Evolutionary conservation across 805 yeast genomes (phyloP).

Genomic region (Candida montana): DNA sequence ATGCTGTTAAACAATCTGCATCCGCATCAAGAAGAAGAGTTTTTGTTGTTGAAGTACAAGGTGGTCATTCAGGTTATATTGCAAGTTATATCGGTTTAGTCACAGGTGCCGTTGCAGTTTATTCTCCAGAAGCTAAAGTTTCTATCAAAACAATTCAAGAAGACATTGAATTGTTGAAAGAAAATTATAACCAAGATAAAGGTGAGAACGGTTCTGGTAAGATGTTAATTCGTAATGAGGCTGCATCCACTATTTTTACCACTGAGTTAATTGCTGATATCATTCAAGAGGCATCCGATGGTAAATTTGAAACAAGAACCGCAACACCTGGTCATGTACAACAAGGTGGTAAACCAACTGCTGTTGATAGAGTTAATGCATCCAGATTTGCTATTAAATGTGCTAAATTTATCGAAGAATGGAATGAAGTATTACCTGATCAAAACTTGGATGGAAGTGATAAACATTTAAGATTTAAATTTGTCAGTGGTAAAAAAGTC

Average conservation of each 20-base stretch:
- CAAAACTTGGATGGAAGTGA: conserved; percentile 30
- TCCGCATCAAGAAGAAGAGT: conserved; percentile 73
- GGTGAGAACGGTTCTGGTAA: conserved; percentile 85
- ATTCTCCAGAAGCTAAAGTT: conserved; percentile 84
- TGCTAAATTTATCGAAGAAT: conserved; percentile 78
- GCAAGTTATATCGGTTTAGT: conserved; percentile 82
- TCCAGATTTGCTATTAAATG: conserved; percentile 88
- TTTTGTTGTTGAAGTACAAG: conserved; percentile 79
- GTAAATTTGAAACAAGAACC: conserved; percentile 82
- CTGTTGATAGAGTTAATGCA: conserved; percentile 88
- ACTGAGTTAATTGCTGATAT: conserved; percentile 81
- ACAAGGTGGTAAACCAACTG: conserved; percentile 94
- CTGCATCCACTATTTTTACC: conserved; percentile 76
- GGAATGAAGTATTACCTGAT: conserved; percentile 34
- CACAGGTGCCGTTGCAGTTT: conserved; percentile 87
- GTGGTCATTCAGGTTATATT: conserved; percentile 83
- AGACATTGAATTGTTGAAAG: conserved; percentile 67
- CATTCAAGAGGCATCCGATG: conserved; percentile 70
- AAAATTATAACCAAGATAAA: conserved; percentile 62
- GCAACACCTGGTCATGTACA: conserved; percentile 98
- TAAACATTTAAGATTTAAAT: conserved; percentile 47
- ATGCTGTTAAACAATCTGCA: conserved; percentile 74
- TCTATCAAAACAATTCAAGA: conserved; percentile 61
- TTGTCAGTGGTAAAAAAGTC: conserved; percentile 42
- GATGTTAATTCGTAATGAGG: conserved; percentile 75